phyloP scores from a whole-genome alignment of 495 filamentous ascomycete genomes.

The Penicillium odoratum region DNA sequence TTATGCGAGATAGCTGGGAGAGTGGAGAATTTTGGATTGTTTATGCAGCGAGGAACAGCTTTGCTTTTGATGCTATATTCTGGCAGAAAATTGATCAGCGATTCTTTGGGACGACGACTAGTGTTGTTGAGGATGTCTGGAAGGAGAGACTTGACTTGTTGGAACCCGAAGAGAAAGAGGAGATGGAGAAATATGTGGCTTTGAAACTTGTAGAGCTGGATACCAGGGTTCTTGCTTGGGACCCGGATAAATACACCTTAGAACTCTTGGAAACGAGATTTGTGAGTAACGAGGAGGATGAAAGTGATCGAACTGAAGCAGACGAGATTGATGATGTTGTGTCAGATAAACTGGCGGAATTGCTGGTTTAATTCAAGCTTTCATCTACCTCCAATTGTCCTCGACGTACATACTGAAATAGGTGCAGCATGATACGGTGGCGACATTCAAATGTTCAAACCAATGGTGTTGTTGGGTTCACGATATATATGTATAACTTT shows the following conservation, averaged over 20 bases:
- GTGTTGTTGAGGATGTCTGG: background rate
- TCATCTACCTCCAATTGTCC: no score
- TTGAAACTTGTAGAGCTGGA: constrained; percentile 22
- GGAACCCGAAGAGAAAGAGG: constrained; percentile 12
- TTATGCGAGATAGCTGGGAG: background rate
- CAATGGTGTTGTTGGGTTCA: no score
- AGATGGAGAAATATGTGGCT: constrained; percentile 17
- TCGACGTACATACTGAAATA: no score
- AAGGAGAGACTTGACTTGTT: constrained; percentile 17
- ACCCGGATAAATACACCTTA: constrained; percentile 26
- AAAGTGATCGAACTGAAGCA: no score
- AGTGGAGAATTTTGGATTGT: background rate
- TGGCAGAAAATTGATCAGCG: constrained; percentile 22
- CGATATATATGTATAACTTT: no score
- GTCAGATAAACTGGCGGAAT: no score
- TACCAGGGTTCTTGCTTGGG: constrained; percentile 21
- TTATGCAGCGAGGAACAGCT: background rate
- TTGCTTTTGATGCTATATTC: constrained; percentile 14
- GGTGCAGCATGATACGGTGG: no score
- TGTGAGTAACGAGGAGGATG: no score
- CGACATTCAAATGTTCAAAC: no score
- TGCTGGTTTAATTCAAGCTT: no score
- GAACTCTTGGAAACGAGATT: no score
- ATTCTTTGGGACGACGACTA: constrained; percentile 14
- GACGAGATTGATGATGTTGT: no score